phyloP scores from a whole-genome alignment of 78 protist species.

The Tieghemostelium lacteum region DNA sequence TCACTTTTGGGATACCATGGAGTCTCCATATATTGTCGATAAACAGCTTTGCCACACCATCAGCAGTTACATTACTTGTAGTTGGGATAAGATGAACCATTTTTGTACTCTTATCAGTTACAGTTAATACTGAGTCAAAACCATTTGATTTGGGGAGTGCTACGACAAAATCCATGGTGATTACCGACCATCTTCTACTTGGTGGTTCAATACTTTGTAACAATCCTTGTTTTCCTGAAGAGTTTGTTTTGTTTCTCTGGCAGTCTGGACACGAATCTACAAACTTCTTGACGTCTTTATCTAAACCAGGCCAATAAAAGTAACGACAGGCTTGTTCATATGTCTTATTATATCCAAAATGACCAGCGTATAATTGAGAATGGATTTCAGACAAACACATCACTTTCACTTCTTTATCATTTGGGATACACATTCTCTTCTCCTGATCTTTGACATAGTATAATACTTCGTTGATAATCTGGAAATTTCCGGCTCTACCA shows the following conservation, averaged over 20 bases:
- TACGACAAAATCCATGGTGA: conserved; percentile 37
- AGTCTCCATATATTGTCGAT: not conserved
- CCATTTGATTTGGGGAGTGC: conserved; percentile 6
- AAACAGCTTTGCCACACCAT: not conserved
- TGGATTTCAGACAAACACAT: not conserved
- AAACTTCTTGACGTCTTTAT: not conserved
- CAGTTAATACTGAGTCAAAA: not conserved
- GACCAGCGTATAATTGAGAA: not conserved
- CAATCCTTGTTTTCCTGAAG: not conserved
- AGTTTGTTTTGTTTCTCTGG: not conserved
- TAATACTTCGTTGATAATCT: not conserved
- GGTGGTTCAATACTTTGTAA: conserved; percentile 1
- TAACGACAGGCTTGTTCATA: not conserved
- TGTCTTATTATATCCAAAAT: not conserved
- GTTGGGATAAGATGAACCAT: not conserved
- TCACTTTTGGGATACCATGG: not conserved
- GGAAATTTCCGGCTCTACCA: not conserved
- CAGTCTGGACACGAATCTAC: not conserved
- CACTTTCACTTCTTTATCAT: not conserved
- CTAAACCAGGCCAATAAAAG: not conserved
- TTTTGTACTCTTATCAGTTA: not conserved
- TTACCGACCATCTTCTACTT: not conserved
- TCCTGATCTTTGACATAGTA: not conserved
- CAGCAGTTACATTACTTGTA: not conserved
- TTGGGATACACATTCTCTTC: not conserved